phyloP scores from a whole-genome alignment of 208 protist species.

The Zelonia costaricensis region DNA sequence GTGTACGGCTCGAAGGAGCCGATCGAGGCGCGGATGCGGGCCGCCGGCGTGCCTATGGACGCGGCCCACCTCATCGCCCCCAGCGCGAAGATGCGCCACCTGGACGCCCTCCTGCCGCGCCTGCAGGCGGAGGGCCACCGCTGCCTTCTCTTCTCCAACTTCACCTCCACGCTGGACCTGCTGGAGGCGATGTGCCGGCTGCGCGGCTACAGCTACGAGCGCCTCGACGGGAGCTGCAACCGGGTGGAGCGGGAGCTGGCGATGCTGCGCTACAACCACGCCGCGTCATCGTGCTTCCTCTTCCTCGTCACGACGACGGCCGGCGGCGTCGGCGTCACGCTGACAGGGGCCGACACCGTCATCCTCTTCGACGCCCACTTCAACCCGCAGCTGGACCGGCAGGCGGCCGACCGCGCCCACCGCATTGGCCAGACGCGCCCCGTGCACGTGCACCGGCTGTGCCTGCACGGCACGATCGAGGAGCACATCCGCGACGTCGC shows the following conservation, averaged over 20 bases:
- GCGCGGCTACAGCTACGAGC: constrained; percentile 78
- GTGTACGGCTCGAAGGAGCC: constrained; percentile 6
- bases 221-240: constrained; percentile 78
- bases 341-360: constrained; percentile 95
- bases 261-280: constrained; percentile 95
- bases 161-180: constrained; percentile 87
- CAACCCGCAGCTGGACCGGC: constrained; percentile 98
- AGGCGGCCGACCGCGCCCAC: constrained; percentile 95
- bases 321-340: constrained; percentile 98
- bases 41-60: constrained; percentile 62
- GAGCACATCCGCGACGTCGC: constrained; percentile 95
- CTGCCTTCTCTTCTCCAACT: constrained; percentile 92
- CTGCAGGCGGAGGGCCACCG: constrained; percentile 83
- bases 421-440: constrained; percentile 95
- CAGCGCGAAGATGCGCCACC: constrained; percentile 93
- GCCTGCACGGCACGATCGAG: constrained; percentile 94
- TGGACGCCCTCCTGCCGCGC: constrained; percentile 91
- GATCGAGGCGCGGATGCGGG: constrained; percentile 45
- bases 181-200: constrained; percentile 79
- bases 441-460: constrained; percentile 96
- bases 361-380: constrained; percentile 97
- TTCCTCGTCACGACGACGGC: constrained; percentile 98
- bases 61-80: constrained; percentile 64
- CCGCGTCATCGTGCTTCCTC: constrained; percentile 88
- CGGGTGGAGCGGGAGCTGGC: constrained; percentile 89